A percentile compares a stretch with the other conserved stretches of the same genome.
phyloP scores from a whole-genome alignment of 1,284 basidiomycete species.

The Wallemia ichthyophaga region DNA sequence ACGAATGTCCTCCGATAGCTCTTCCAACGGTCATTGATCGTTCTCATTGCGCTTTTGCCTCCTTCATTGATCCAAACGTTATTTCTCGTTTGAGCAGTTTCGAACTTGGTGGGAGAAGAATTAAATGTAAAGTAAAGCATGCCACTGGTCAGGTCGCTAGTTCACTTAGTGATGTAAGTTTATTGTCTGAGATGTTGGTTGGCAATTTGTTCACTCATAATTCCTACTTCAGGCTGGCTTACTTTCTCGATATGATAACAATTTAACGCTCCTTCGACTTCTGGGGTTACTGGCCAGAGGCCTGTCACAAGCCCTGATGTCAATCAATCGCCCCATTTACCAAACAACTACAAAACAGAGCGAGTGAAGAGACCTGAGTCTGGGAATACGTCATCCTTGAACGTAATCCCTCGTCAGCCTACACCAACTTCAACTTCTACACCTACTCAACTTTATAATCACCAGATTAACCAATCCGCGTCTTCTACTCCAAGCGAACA shows the following conservation, averaged over 20 bases:
- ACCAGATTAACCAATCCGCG: not conserved
- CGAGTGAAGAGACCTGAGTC: too few relatives aligned
- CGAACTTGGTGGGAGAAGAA: not conserved
- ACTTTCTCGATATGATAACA: not conserved
- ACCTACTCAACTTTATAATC: too few relatives aligned
- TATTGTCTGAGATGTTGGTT: not conserved
- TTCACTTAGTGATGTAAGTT: not conserved
- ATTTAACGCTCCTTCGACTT: not conserved
- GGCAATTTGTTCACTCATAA: not conserved
- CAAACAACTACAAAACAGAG: too few relatives aligned
- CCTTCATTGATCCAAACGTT: not conserved
- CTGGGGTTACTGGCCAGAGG: too few relatives aligned
- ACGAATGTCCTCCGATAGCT: not conserved
- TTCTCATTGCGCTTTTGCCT: conserved; percentile 1
- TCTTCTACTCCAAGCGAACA: not conserved
- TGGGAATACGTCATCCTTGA: too few relatives aligned
- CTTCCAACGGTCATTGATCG: not conserved
- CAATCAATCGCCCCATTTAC: too few relatives aligned
- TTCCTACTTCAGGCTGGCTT: not conserved
- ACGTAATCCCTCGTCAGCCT: too few relatives aligned
- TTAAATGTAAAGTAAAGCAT: not conserved
- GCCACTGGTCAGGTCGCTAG: not conserved
- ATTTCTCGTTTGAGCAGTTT: not conserved
- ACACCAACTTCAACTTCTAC: too few relatives aligned
- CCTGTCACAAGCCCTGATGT: too few relatives aligned